phyloP scores from a whole-genome alignment of 441 rosid species.

The Biscutella auriculata region DNA sequence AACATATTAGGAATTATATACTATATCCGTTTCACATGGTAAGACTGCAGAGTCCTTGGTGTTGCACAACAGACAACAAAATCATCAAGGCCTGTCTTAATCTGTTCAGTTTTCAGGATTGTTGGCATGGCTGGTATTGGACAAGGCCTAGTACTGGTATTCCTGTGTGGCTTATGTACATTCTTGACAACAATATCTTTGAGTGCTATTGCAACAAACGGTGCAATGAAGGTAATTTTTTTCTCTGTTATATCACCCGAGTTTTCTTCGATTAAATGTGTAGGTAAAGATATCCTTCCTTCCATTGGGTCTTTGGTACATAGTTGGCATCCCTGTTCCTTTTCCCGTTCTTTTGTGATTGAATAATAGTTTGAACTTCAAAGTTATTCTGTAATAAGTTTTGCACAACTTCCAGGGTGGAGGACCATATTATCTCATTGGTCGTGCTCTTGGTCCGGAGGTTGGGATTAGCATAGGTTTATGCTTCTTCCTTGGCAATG shows the following conservation, averaged over 20 bases:
- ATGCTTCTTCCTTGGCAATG: conserved; percentile 98
- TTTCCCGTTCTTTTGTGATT: neutral
- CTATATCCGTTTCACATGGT: conserved; percentile 98
- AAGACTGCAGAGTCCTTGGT: conserved; percentile 17
- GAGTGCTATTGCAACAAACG: conserved; percentile 99
- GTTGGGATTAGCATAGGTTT: conserved; percentile 99
- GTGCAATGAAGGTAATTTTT: conserved; percentile 86
- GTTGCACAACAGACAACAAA: conserved; percentile 10
- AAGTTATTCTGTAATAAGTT: neutral
- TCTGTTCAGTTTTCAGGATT: conserved; percentile 48
- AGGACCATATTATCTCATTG: conserved; percentile 98
- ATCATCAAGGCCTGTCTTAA: conserved; percentile 10
- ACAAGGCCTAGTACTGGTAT: conserved; percentile 65
- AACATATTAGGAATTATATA: conserved; percentile 94
- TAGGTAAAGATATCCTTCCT: neutral
- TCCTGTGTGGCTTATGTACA: conserved; percentile 89
- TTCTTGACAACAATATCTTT: conserved; percentile 84
- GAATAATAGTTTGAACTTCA: conserved; percentile 1
- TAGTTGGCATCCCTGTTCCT: conserved; percentile 2
- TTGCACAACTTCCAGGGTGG: conserved; percentile 42
- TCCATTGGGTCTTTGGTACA: conserved; percentile 3
- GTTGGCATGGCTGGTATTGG: conserved; percentile 98
- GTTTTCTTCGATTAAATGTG: neutral
- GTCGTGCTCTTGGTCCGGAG: conserved; percentile 99
- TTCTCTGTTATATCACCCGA: neutral